phyloP scores from a whole-genome alignment of 2,329 filamentous ascomycete species.

The Penicillium sp. region DNA sequence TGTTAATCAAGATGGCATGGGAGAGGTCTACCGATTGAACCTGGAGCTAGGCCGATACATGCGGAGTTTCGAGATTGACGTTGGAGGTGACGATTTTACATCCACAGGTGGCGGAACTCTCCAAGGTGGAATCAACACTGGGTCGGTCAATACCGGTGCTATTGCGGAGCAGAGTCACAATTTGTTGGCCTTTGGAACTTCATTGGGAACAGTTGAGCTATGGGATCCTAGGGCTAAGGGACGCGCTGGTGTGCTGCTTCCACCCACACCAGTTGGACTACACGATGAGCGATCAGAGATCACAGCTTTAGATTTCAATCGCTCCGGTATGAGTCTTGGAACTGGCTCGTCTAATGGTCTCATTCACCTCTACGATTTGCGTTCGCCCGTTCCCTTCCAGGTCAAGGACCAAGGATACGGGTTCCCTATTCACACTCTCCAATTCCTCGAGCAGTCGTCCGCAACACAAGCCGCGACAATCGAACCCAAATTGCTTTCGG shows the following conservation, averaged over 20 bases:
- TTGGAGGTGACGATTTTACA: conserved; percentile 75
- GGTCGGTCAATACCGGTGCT: conserved; percentile 81
- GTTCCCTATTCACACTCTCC: conserved; percentile 82
- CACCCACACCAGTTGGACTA: conserved; percentile 44
- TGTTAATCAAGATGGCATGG: conserved; percentile 77
- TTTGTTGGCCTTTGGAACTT: conserved; percentile 88
- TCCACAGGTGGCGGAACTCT: conserved; percentile 67
- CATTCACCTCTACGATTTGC: conserved; percentile 86
- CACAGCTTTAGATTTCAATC: conserved; percentile 82
- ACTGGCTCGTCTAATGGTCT: conserved; percentile 86
- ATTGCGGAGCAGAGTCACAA: conserved; percentile 89
- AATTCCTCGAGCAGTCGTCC: conserved; percentile 63
- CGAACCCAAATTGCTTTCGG: conserved; percentile 76
- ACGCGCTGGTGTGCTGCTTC: conserved; percentile 72
- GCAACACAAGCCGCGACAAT: conserved; percentile 67
- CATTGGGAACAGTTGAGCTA: conserved; percentile 91
- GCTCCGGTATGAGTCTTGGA: conserved; percentile 78
- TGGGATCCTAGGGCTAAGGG: conserved; percentile 88
- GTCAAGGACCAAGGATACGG: conserved; percentile 96
- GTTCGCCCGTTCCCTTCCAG: conserved; percentile 78
- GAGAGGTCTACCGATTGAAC: conserved; percentile 91
- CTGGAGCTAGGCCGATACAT: conserved; percentile 90
- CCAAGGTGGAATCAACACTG: conserved; percentile 81
- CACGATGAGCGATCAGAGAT: conserved; percentile 58
- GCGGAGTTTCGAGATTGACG: conserved; percentile 87